Conservation (phyloP, 352 stramenopile species). For the Poterioochromonas sp. region DNA sequence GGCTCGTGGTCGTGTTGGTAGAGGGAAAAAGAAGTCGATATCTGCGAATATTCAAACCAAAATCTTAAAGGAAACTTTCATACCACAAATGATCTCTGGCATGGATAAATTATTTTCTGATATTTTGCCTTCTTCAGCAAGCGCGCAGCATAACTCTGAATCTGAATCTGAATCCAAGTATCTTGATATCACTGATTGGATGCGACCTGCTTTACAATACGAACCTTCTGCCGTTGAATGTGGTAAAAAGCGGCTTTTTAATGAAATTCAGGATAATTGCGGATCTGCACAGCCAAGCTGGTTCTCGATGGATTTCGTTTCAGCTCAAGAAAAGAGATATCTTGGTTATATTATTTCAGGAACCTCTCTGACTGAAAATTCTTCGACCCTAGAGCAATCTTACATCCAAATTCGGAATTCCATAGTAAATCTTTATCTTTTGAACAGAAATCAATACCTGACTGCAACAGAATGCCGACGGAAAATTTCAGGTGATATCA, state of each 20-base stretch:
- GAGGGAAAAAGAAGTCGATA: no score
- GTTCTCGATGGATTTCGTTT: neutral
- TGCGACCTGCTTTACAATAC: no score
- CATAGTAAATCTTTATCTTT: neutral
- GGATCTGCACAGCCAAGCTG: no score
- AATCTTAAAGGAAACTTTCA: neutral
- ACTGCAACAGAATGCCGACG: slow-evolving; percentile 15
- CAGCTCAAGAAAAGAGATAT: neutral
- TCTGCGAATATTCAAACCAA: neutral
- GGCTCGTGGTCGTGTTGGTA: no score
- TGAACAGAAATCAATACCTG: neutral
- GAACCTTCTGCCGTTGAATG: no score
- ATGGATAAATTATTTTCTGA: neutral
- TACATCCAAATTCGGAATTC: neutral
- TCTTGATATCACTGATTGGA: no score
- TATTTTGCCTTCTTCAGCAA: neutral
- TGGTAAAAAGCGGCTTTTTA: no score
- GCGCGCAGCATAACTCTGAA: no score
- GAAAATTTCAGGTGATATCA: slow-evolving; percentile 21
- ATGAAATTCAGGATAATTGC: no score
- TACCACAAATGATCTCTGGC: neutral
- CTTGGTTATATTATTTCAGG: neutral
- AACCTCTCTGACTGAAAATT: neutral
- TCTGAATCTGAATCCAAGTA: no score
- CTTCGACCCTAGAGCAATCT: neutral